Evolutionary conservation across 495 filamentous ascomycete genomes (phyloP).

Genomic region (Aspergillus diversus): DNA sequence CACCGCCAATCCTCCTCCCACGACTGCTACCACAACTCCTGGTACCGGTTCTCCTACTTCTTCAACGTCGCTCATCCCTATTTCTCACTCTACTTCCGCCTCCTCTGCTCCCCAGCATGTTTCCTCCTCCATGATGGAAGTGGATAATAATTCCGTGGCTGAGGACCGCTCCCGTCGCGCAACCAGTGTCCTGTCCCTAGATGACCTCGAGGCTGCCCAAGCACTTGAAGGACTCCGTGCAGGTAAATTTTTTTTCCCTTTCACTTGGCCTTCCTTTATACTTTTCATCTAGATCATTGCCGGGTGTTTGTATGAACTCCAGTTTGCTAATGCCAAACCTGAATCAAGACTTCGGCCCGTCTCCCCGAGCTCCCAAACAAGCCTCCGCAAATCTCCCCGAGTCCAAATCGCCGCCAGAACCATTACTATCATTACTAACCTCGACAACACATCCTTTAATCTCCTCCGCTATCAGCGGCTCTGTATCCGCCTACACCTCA

Average conservation of each 20-base stretch:
- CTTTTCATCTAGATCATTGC: not conserved
- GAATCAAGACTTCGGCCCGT: slow-evolving; percentile 38
- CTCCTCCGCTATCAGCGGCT: slow-evolving; percentile 77
- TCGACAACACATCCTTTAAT: slow-evolving; percentile 73
- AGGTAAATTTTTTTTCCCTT: slow-evolving; percentile 53
- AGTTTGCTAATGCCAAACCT: not conserved
- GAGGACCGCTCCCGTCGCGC: slow-evolving; percentile 50
- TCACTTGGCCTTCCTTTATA: not conserved
- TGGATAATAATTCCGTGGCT: slow-evolving; percentile 35
- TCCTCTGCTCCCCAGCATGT: slow-evolving; percentile 35
- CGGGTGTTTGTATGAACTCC: not conserved
- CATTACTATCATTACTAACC: slow-evolving; percentile 77
- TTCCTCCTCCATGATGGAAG: slow-evolving; percentile 45
- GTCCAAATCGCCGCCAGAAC: slow-evolving; percentile 57
- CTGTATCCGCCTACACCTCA: slow-evolving; percentile 76
- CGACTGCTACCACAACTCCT: slow-evolving; percentile 17
- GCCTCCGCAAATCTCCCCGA: slow-evolving; percentile 29
- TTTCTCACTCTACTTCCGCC: slow-evolving; percentile 18
- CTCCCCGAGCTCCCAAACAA: slow-evolving; percentile 36
- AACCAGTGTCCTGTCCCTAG: slow-evolving; percentile 64
- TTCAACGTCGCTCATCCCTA: slow-evolving; percentile 16
- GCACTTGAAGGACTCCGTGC: slow-evolving; percentile 82
- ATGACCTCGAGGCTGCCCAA: slow-evolving; percentile 89
- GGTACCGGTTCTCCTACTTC: slow-evolving; percentile 15
- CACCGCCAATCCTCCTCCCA: slow-evolving; percentile 20